phyloP scores from a whole-genome alignment of 768 basidiomycete species.

The Daedaleopsis sinensis region DNA sequence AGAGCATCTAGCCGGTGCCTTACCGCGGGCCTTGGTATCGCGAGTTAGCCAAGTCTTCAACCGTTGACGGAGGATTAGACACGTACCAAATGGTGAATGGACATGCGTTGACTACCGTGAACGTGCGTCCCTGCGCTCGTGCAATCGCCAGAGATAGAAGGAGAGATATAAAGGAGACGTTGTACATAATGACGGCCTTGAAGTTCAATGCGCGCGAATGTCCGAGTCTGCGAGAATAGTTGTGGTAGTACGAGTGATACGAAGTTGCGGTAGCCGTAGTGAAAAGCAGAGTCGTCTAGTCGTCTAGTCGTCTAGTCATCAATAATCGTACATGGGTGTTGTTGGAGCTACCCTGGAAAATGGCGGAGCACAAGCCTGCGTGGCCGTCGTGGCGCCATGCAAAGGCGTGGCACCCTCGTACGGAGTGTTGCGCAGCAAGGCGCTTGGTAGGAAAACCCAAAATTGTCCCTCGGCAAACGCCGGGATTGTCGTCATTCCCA shows the following conservation, averaged over 20 bases:
- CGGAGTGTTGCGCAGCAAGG: too few relatives aligned
- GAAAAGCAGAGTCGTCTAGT: background rate
- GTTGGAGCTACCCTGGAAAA: too few relatives aligned
- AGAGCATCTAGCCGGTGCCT: background rate
- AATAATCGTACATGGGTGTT: too few relatives aligned
- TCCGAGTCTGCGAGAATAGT: background rate
- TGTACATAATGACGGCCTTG: background rate
- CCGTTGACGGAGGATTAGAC: background rate
- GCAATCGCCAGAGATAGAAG: constrained; percentile 8
- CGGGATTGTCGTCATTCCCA: too few relatives aligned
- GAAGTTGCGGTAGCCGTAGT: background rate
- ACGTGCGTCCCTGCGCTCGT: constrained; percentile 50
- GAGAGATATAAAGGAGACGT: background rate
- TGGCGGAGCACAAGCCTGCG: too few relatives aligned
- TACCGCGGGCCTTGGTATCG: constrained; percentile 47
- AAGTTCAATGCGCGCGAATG: background rate
- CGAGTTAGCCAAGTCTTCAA: background rate
- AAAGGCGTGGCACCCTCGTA: too few relatives aligned
- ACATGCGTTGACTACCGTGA: constrained; percentile 64
- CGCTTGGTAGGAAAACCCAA: too few relatives aligned
- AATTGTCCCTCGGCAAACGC: too few relatives aligned
- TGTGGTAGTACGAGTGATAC: background rate
- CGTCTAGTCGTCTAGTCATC: too few relatives aligned
- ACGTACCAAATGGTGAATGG: constrained; percentile 70
- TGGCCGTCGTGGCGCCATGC: too few relatives aligned